A percentile compares a stretch with the other conserved stretches of the same genome.
These are phyloP conservation scores for Ustilago crameri DNA, from an alignment of 1,284 basidiomycete genomes.

Conservation along the genomic window DNA sequence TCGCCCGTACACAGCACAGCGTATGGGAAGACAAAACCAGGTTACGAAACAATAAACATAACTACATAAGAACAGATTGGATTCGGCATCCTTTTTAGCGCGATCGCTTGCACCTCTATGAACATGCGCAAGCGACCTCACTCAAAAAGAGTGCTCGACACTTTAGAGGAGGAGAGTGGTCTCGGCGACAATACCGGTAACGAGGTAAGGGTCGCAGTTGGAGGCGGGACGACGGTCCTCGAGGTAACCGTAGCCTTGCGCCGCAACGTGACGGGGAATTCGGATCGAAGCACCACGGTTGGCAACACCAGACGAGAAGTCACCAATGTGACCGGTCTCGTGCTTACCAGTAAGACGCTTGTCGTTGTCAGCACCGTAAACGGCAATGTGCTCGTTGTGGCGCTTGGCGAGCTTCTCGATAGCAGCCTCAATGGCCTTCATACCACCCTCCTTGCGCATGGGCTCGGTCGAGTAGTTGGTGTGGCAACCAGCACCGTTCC, in stretches of 20 bases:
- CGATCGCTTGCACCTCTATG: background rate
- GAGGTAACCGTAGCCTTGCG: slow-evolving; percentile 93
- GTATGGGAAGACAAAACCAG: background rate
- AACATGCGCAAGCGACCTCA: background rate
- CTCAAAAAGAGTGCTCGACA: background rate
- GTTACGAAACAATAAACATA: slow-evolving; percentile 2
- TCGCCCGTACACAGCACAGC: too few species aligned
- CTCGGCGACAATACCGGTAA: slow-evolving; percentile 82
- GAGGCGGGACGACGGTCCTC: slow-evolving; percentile 75
- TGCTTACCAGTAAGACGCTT: slow-evolving; percentile 66
- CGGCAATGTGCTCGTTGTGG: slow-evolving; percentile 69
- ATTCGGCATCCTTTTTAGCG: background rate
- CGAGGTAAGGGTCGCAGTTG: slow-evolving; percentile 82
- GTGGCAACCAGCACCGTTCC: slow-evolving; percentile 96
- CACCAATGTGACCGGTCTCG: slow-evolving; percentile 94
- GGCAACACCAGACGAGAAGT: slow-evolving; percentile 93
- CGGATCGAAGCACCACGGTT: slow-evolving; percentile 82
- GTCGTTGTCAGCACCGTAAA: slow-evolving; percentile 68
- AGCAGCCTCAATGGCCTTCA: slow-evolving; percentile 90
- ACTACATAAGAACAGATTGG: background rate
- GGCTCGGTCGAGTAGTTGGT: slow-evolving; percentile 68
- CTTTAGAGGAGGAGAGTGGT: slow-evolving; percentile 74
- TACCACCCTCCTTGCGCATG: slow-evolving; percentile 73
- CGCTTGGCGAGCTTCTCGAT: slow-evolving; percentile 75
- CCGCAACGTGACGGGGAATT: slow-evolving; percentile 89